A percentile compares a stretch with the other conserved stretches of the same genome.
These are phyloP conservation scores for Quercus tomentella DNA, from an alignment of 331 rosid genomes.

Conservation along the genomic window DNA sequence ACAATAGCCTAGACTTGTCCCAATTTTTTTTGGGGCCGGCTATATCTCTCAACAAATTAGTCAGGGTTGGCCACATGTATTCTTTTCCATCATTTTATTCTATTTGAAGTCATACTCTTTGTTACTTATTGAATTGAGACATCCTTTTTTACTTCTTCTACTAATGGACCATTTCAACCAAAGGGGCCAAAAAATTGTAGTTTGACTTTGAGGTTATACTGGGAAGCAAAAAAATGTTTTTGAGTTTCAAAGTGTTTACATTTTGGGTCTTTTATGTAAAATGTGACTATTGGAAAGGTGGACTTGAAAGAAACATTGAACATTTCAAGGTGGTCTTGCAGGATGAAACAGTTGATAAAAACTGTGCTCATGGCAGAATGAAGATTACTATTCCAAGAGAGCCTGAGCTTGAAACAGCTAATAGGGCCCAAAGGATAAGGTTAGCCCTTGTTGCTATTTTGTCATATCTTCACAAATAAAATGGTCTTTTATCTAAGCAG, in stretches of 20 bases:
- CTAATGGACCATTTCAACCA: not conserved
- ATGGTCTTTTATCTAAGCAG: conserved; percentile 5
- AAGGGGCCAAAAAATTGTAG: not conserved
- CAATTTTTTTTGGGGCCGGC: too few species aligned
- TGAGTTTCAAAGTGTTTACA: not conserved
- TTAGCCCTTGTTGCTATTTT: conserved; percentile 25
- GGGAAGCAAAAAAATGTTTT: not conserved
- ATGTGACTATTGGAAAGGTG: not conserved
- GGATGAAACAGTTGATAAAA: conserved; percentile 60
- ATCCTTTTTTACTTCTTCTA: too few species aligned
- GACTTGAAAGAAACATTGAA: not conserved
- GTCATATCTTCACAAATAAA: not conserved
- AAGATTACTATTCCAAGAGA: conserved; percentile 84
- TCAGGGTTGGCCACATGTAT: too few species aligned
- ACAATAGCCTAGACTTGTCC: too few species aligned
- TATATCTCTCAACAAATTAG: too few species aligned
- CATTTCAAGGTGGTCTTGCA: conserved; percentile 23
- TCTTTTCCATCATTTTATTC: too few species aligned
- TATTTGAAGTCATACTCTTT: too few species aligned
- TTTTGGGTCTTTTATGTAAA: not conserved
- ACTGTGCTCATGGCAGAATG: conserved; percentile 41
- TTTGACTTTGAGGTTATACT: not conserved
- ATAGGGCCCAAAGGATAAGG: conserved; percentile 83
- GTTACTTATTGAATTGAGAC: too few species aligned
- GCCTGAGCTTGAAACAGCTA: conserved; percentile 82